Evolutionary conservation across 257 asterid species (phyloP).

Genomic region (Capsicum baccatum): DNA sequence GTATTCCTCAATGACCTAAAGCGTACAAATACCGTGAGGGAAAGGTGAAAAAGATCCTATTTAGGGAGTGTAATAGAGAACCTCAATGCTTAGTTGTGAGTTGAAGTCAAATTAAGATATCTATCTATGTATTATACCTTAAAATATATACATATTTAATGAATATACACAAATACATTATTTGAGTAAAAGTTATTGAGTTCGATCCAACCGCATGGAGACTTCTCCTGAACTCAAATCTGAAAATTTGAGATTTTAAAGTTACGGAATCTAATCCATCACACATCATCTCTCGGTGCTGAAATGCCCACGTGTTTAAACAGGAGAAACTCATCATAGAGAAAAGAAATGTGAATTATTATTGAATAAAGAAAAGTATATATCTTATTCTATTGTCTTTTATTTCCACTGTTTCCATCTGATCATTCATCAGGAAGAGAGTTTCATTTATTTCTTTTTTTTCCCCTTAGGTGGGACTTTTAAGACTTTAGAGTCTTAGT

Average conservation of each 20-base stretch:
- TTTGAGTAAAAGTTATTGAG: neutral
- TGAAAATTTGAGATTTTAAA: neutral
- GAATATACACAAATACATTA: neutral
- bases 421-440: neutral
- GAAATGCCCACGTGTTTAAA: conserved; percentile 57
- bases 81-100: neutral
- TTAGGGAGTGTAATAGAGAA: no score
- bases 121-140: neutral
- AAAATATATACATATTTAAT: neutral
- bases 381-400: neutral
- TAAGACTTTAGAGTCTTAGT: neutral
- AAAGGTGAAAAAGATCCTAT: no score
- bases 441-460: neutral
- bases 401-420: conserved; percentile 26
- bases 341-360: conserved; percentile 43
- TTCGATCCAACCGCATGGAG: neutral
- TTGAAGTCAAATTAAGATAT: neutral
- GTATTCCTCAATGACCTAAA: no score
- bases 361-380: conserved; percentile 43
- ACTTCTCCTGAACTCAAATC: neutral
- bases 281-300: neutral
- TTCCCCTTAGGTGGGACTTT: neutral
- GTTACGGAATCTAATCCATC: neutral
- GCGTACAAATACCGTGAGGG: no score
- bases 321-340: conserved; percentile 58